Evolutionary conservation across 2,329 filamentous ascomycete genomes (phyloP), one percentile per base, ranked within the genome.

Genomic region (Trichophyton mentagrophytes): DNA sequence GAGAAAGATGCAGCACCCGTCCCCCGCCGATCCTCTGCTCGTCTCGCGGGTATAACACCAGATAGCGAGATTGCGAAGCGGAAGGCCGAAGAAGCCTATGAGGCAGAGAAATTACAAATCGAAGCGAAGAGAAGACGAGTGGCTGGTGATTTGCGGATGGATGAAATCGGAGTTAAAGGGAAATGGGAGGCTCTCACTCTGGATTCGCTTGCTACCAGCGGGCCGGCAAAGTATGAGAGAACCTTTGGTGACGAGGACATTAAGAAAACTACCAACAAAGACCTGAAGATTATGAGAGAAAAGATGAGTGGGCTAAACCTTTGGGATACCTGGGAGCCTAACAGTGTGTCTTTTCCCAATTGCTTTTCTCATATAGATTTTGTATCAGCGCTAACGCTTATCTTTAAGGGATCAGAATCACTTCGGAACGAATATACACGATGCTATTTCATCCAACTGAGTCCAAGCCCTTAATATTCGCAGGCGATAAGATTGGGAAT

Each of bases 401-500:
- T 22, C 20, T n/a, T 57, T 13, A 42, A 90, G 89, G 89, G 59
- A 93, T 96, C 68, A 97, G 96, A 70, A 86, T 96, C 57, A 92
- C 88, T 0, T 91, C 90, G 0, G 90, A 96, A 66, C 79, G 92
- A 59, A 82, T 95, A 13, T 99, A 97, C 69, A 82, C 88, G 0
- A 84, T 97, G 67, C 85, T 86, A 0, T 92, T 99, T 66, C 93
- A 99, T 68, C 93, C 93, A 0, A 91, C 85, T 0, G 79, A 85
- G 61, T 85, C 91, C 2, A 97, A 97, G 68, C 85, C 91, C 0
- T 78, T 99, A 2, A 81, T 97, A 1, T 95, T 99, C 70, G 92
- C 92, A 0, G 92, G 92, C 9, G 93, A 99, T 69, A 99, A 99
- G 71, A 82, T 95, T 65, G 92, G 93, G 0, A 88, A 90, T 25